Evolutionary conservation across 208 protist species (phyloP).

Genomic region (Leishmania aethiopica): DNA sequence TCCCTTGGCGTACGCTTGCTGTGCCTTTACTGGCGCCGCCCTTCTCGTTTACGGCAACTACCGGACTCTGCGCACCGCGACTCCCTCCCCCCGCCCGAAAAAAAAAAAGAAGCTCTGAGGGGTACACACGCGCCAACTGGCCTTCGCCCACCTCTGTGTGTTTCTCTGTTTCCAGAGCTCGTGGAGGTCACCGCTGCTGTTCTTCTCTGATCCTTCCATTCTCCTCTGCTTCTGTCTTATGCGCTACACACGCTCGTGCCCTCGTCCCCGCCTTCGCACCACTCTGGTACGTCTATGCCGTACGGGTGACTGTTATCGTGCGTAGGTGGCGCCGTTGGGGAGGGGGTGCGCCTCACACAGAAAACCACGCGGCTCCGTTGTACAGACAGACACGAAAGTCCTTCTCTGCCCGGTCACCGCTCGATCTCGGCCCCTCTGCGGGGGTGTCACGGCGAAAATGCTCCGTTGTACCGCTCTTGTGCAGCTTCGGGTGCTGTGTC

Average conservation of each 20-base stretch:
- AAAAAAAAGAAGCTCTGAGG: not conserved
- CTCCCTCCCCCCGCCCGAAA: not conserved
- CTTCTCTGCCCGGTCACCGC: not conserved
- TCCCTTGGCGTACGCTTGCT: not conserved
- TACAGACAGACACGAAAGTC: not conserved
- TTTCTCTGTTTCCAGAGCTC: not conserved
- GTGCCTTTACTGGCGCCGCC: not conserved
- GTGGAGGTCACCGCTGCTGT: not conserved
- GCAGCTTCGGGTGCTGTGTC: slow-evolving; percentile 65
- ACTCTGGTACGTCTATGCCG: not conserved
- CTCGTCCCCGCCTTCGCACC: not conserved
- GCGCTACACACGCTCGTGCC: not conserved
- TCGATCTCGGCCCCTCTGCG: not conserved
- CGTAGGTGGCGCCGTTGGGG: not conserved
- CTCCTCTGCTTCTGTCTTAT: not conserved
- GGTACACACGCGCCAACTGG: not conserved
- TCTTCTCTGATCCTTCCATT: not conserved
- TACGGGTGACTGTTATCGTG: not conserved
- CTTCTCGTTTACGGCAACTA: not conserved
- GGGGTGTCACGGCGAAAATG: slow-evolving; percentile 8
- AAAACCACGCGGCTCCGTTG: not conserved
- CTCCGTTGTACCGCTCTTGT: slow-evolving; percentile 8
- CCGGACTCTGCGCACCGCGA: not conserved
- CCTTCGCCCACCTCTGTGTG: not conserved
- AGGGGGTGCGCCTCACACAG: not conserved